Base-by-base conservation (phyloP, 1,284 basidiomycete genomes). In the Ustilago trichophora region DNA sequence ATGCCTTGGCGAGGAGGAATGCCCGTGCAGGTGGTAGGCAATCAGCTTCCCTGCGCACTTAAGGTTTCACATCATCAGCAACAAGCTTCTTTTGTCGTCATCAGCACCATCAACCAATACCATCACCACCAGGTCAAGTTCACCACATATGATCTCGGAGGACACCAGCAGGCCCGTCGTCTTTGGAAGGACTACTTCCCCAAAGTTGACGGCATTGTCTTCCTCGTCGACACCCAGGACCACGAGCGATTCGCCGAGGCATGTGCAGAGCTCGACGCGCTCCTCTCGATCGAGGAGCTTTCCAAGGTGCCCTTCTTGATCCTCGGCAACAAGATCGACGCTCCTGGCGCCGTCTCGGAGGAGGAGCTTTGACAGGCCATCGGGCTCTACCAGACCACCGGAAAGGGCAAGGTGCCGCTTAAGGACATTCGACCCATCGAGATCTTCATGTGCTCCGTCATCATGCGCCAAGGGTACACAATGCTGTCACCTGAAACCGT, bases 111-210 rank as follows among this genome's bases (percentile, higher is more conserved):
- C 18, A 33, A 5, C 40, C 47, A 26, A 29, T 22, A 45, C 16
- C 41, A 25, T 21, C 33, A 26, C 33, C 43, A 52, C 63, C 94
- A 92, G 80, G 92, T 98, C 80, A 98, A 97, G 83, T 99, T 99
- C 85, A 98, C 93, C 21, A 98, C 96, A 0, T 96, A 98, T 80
- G 96, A 99, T 83, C 86, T 99, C 54, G 96, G 96, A 78, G 96
- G 96, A 82, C 95, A 98, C 85, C 89, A 91, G 82, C 95, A n/a
- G n/a, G n/a, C n/a, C n/a, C n/a, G n/a, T n/a, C n/a, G n/a, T n/a
- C n/a, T n/a, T n/a, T n/a, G n/a, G 96, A 90, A 93, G 71, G 95
- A 99, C 83, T 99, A 98, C 86, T 98, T 98, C 89, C 95, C 96
- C 53, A 96, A 98, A 84, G 95, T 98, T 36, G 93, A 99, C 81